Base-by-base conservation (phyloP, 768 basidiomycete genomes). In the Rhodotorula babjevae region DNA sequence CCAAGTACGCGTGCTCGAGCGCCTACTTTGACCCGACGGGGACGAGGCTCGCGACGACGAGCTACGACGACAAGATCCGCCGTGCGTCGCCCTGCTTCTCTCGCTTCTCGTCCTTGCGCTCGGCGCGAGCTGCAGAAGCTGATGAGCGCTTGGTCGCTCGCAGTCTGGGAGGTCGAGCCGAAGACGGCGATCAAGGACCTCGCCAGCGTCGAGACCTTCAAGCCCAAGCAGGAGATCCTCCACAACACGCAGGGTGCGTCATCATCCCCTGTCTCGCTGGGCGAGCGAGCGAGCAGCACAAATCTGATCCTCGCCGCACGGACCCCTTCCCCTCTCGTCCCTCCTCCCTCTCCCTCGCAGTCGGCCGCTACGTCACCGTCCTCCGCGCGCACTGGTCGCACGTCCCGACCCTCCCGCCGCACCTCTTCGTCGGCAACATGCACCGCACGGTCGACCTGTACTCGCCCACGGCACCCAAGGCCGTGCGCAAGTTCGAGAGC, bases 21-120 rank as follows among this genome's bases (percentile, higher is more conserved):
- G 62, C 69, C 5, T 83, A 82, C 68, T 84, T 82, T 78, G 82
- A 83, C 76, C 79, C 80, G n/a, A 79, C 80, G 65, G 83, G 83
- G 4, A 76, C 78, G 31, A 62, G 80, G 33, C 67, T 84, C 4
- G 64, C 83, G 33, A 81, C 79, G 8, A 84, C 83, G 21, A 76
- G 76, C 19, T 84, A 84, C 72, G 83, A 84, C 69, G 82, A 83
- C 67, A 56, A 62, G n/a, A 70, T 83, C 31, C 69, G 83, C 61
- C 69, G 71, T 72, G 42, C 31, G 71, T 68, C 27, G 5, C 27
- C 3, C 49, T 8, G 27, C 8, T 14, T 63, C 12, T 47, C 18
- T 49, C 8, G 18, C 36, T 9, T 44, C 29, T 31, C 19, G 27
- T 16, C 27, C 4, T 21, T n/a, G 8, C n/a, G n/a, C n/a, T n/a